Evolutionary conservation across 2,329 filamentous ascomycete genomes (phyloP).

Genomic region (Aspergillus aculeatus): DNA sequence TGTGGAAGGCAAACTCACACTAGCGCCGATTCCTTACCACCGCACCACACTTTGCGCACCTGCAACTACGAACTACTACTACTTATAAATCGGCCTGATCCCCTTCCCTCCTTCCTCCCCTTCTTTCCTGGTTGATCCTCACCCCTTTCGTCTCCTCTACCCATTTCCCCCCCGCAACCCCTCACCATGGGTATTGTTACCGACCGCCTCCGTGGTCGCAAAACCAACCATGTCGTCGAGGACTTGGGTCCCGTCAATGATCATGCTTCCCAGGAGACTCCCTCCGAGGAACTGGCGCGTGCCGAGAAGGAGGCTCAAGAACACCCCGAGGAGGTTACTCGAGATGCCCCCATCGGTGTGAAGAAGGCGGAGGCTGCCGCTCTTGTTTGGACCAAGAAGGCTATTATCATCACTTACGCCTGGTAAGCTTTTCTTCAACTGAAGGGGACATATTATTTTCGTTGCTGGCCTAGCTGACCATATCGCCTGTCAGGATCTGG

Average conservation of each 20-base stretch:
- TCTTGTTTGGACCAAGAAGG: slow-evolving; percentile 45
- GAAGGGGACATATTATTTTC: not conserved
- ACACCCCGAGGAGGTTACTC: slow-evolving; percentile 2
- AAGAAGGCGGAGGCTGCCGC: slow-evolving; percentile 48
- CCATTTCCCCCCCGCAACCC: not conserved
- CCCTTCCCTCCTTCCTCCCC: not conserved
- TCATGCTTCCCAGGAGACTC: not conserved
- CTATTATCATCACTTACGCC: slow-evolving; percentile 31
- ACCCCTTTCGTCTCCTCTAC: too few species aligned
- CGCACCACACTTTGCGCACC: too few species aligned
- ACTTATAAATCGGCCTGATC: not conserved
- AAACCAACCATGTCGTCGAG: slow-evolving; percentile 5
- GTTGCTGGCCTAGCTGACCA: slow-evolving; percentile 12
- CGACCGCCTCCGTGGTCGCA: slow-evolving; percentile 5
- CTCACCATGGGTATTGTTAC: slow-evolving; percentile 3
- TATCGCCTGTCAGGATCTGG: slow-evolving; percentile 42
- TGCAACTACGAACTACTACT: too few species aligned
- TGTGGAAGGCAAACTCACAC: too few species aligned
- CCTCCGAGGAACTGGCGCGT: not conserved
- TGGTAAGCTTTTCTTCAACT: slow-evolving; percentile 21
- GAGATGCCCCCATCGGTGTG: slow-evolving; percentile 32
- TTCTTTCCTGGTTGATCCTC: not conserved
- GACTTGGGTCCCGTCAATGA: not conserved
- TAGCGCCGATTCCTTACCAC: too few species aligned
- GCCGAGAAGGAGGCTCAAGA: not conserved